Base-by-base conservation (phyloP, 1,284 basidiomycete genomes). In the Malassezia sympodialis region DNA sequence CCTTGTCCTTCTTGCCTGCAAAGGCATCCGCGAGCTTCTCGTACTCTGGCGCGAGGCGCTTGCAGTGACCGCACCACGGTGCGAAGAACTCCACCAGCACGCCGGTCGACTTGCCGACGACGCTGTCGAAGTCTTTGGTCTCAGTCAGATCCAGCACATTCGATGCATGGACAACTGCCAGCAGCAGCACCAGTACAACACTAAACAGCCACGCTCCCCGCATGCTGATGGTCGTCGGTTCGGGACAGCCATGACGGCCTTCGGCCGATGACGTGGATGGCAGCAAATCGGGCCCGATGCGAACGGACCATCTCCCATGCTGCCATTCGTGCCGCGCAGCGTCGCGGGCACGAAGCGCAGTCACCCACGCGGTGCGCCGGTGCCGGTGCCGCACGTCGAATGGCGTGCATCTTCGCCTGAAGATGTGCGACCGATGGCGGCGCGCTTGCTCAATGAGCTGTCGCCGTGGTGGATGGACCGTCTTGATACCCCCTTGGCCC, bases 11-110 rank as follows among this genome's bases (percentile, higher is more conserved):
- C 32, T 85, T 84, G 15, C 35, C 27, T 4, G 81, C 77, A 71
- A 84, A 96, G 11, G 86, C 85, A 69, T 93, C 86, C 32, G 84
- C 91, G 17, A 96, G 82, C 75, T 91, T 80, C 75, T 93, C 91
- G 65, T 88, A 96, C 3, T 78, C 76, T 11, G 90, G 90, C 0
- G 87, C 88, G 54, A 96, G 84, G 78, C 81, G 85, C 86, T 87
- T 75, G 62, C 63, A 76, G 72, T 74, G 72, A 24, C 72, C 72
- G 48, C 72, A 74, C 72, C 72, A 74, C 15, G 70, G 72, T 4
- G 72, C 72, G 42, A 61, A 73, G 61, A 64, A 71, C 48, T 72
- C 63, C 54, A 73, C 66, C 34, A 72, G 63, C 27, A 65, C 64
- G 24, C 62, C 62, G 30, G 59, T 60, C 30, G 59, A 49, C 37